Evolutionary conservation across 2,329 filamentous ascomycete species (phyloP).

Genomic region (Akanthomyces lecanii): DNA sequence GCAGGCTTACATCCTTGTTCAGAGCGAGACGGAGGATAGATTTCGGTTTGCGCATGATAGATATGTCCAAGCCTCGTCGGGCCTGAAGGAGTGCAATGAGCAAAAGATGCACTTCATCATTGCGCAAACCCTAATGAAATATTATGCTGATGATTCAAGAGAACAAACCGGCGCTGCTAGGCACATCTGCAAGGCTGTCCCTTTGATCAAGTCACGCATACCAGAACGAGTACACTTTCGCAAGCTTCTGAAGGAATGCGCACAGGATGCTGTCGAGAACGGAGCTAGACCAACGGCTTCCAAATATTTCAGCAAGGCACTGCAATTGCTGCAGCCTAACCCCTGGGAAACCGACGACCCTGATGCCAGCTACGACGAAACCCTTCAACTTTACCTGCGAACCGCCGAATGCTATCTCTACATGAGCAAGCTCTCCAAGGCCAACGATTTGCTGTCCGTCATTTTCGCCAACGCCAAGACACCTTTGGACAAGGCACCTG

Average conservation of each 20-base stretch:
- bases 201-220: constrained; percentile 67
- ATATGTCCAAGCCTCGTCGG: constrained; percentile 70
- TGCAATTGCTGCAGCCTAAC: constrained; percentile 72
- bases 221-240: constrained; percentile 61
- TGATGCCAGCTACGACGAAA: constrained; percentile 84
- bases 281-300: constrained; percentile 78
- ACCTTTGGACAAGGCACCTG: constrained; percentile 74
- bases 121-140: constrained; percentile 73
- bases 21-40: constrained; percentile 77
- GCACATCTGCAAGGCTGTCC: constrained; percentile 74
- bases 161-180: constrained; percentile 69
- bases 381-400: constrained; percentile 71
- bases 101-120: constrained; percentile 89
- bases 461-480: constrained; percentile 68
- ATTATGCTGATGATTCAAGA: constrained; percentile 57
- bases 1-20: constrained; percentile 73
- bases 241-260: constrained; percentile 73
- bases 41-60: constrained; percentile 89
- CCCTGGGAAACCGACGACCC: constrained; percentile 67
- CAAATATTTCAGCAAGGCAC: constrained; percentile 73
- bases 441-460: constrained; percentile 62
- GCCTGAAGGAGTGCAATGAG: constrained; percentile 64
- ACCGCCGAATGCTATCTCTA: constrained; percentile 81
- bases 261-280: constrained; percentile 72
- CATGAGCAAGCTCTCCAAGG: constrained; percentile 65